These are phyloP conservation scores for Trichoderma polysporum DNA, from an alignment of 2,329 filamentous ascomycete genomes.

Conservation along the genomic window DNA sequence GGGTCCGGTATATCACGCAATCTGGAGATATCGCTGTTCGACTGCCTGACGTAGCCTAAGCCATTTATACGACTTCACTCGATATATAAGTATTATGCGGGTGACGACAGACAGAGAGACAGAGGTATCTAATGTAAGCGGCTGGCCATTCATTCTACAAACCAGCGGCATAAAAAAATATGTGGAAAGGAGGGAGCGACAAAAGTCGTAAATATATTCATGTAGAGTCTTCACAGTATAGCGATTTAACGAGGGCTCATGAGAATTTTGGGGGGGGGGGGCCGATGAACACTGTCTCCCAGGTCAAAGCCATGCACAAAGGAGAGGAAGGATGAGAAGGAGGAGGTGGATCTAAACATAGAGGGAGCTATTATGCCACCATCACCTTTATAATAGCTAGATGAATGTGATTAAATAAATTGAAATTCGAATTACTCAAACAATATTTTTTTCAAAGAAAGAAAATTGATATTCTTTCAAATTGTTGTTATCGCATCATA, in stretches of 20 bases:
- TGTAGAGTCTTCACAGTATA: constrained; percentile 6
- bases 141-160: constrained; percentile 11
- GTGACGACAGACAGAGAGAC: background rate
- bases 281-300: background rate
- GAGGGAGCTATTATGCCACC: background rate
- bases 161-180: background rate
- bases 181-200: background rate
- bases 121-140: constrained; percentile 12
- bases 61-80: background rate
- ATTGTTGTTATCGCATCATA: background rate
- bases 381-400: background rate
- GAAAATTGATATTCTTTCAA: background rate
- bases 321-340: background rate
- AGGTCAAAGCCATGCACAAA: background rate
- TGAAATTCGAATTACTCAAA: background rate
- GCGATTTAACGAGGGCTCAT: background rate
- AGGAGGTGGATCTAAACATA: background rate
- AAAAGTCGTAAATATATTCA: background rate
- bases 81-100: background rate
- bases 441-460: background rate
- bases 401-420: background rate
- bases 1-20: constrained; percentile 98
- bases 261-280: background rate
- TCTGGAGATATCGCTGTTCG: constrained; percentile 94
- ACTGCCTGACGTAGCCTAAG: constrained; percentile 82